A percentile compares a stretch with the other conserved stretches of the same genome.
Conservation (phyloP, 352 stramenopile genomes). For the Globisporangium alternatum region DNA sequence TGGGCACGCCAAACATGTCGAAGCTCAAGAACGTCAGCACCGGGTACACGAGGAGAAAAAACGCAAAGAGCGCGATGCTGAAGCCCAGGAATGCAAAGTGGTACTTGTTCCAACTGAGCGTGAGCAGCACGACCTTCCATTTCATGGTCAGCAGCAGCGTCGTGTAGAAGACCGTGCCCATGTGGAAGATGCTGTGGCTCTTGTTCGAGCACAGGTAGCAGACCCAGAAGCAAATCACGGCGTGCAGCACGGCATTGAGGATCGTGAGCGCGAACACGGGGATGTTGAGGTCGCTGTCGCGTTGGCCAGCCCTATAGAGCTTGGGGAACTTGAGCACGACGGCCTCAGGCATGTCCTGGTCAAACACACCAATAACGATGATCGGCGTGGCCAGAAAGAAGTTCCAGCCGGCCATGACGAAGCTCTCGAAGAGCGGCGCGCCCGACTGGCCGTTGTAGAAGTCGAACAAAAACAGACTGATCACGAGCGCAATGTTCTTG, state of each 20-base stretch:
- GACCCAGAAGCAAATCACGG: slow-evolving; percentile 53
- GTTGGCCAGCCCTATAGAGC: slow-evolving; percentile 47
- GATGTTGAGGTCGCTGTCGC: slow-evolving; percentile 64
- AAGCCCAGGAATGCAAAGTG: slow-evolving; percentile 50
- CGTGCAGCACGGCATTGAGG: slow-evolving; percentile 45
- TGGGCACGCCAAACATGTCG: slow-evolving; percentile 60
- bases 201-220: slow-evolving; percentile 40
- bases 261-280: slow-evolving; percentile 52
- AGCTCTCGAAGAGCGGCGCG: slow-evolving; percentile 73
- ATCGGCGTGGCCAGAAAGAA: slow-evolving; percentile 92
- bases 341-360: slow-evolving; percentile 59
- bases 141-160: slow-evolving; percentile 66
- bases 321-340: slow-evolving; percentile 47
- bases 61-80: slow-evolving; percentile 52
- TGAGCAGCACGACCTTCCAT: slow-evolving; percentile 62
- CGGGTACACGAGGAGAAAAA: slow-evolving; percentile 67
- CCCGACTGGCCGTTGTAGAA: slow-evolving; percentile 93
- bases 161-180: slow-evolving; percentile 68
- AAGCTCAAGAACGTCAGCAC: slow-evolving; percentile 65
- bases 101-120: slow-evolving; percentile 65
- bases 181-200: slow-evolving; percentile 38
- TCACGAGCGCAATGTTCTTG: slow-evolving; percentile 96
- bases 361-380: slow-evolving; percentile 70
- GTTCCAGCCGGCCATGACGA: slow-evolving; percentile 75
- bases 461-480: slow-evolving; percentile 90